A percentile compares a stretch with the other conserved stretches of the same genome.
These are phyloP conservation scores for Phaeosphaeriaceae sp. DNA, from an alignment of 2,329 filamentous ascomycete genomes.

Conservation along the genomic window DNA sequence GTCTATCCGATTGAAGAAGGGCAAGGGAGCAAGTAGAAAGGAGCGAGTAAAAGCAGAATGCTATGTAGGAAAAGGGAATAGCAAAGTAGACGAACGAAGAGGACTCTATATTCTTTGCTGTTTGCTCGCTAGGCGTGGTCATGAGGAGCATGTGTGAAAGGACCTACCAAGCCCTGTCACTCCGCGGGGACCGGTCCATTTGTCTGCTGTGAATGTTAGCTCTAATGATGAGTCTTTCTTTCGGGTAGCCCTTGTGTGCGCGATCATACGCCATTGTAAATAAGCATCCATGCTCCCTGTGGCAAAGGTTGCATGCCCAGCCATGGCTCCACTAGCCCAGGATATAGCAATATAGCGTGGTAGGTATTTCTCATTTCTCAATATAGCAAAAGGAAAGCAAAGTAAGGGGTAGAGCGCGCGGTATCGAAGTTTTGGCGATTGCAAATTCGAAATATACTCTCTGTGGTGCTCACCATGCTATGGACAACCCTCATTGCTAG, in stretches of 20 bases:
- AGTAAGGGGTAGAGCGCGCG: too few relatives aligned
- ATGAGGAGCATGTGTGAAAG: slow-evolving; percentile 7
- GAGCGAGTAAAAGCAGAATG: slow-evolving; percentile 6
- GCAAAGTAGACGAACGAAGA: slow-evolving; percentile 2
- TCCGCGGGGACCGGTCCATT: slow-evolving; percentile 9
- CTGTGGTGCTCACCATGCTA: too few relatives aligned
- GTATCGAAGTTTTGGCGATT: too few relatives aligned
- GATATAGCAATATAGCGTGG: slow-evolving; percentile 10
- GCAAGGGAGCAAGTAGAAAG: slow-evolving; percentile 6
- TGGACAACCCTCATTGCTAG: too few relatives aligned
- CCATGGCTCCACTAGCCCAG: slow-evolving; percentile 8
- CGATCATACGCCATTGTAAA: slow-evolving; percentile 28
- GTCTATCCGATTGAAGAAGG: not conserved
- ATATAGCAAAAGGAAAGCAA: too few relatives aligned
- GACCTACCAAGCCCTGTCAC: slow-evolving; percentile 5
- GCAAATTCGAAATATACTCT: too few relatives aligned
- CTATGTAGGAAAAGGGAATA: slow-evolving; percentile 6
- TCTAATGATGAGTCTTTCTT: slow-evolving; percentile 20
- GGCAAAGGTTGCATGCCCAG: slow-evolving; percentile 12
- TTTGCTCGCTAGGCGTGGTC: slow-evolving; percentile 10
- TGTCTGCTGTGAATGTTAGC: slow-evolving; percentile 10
- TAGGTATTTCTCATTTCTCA: not conserved
- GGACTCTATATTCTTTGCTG: slow-evolving; percentile 14
- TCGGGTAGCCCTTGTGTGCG: slow-evolving; percentile 15
- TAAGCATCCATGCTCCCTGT: slow-evolving; percentile 10